These are phyloP conservation scores for Fusarium nematophilum DNA, from an alignment of 2,329 filamentous ascomycete species.

Conservation along the genomic window DNA sequence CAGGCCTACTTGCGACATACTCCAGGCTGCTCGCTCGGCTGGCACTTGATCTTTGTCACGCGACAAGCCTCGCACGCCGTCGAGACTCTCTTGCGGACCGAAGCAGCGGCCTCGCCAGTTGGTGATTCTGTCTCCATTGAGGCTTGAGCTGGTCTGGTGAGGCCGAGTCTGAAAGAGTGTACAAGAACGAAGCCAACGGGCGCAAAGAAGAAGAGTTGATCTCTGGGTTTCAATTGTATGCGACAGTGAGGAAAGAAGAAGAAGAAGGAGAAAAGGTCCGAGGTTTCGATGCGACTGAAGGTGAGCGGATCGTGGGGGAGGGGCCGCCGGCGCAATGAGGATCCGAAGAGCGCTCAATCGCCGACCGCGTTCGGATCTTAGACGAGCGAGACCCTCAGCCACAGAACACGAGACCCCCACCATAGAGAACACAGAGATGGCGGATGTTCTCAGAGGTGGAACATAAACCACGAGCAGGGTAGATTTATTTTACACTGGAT, in stretches of 20 bases:
- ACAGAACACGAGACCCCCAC: no score
- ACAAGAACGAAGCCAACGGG: background rate
- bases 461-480: no score
- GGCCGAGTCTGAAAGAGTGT: background rate
- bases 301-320: slow-evolving; percentile 1
- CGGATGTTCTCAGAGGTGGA: no score
- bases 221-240: background rate
- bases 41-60: slow-evolving; percentile 65
- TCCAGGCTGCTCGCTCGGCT: slow-evolving; percentile 57
- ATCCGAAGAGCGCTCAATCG: slow-evolving; percentile 27
- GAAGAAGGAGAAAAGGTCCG: background rate
- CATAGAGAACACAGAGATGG: no score
- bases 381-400: background rate
- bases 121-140: slow-evolving; percentile 30
- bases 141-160: background rate
- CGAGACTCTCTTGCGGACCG: slow-evolving; percentile 42
- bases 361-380: slow-evolving; percentile 34
- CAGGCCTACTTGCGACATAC: slow-evolving; percentile 63
- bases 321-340: slow-evolving; percentile 32
- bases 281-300: background rate
- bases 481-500: no score
- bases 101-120: slow-evolving; percentile 13
- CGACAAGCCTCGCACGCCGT: slow-evolving; percentile 67
- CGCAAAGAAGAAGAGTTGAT: background rate
- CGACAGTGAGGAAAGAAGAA: background rate